Evolutionary conservation across 768 basidiomycete species (phyloP).

Genomic region (Naganishia onofrii): DNA sequence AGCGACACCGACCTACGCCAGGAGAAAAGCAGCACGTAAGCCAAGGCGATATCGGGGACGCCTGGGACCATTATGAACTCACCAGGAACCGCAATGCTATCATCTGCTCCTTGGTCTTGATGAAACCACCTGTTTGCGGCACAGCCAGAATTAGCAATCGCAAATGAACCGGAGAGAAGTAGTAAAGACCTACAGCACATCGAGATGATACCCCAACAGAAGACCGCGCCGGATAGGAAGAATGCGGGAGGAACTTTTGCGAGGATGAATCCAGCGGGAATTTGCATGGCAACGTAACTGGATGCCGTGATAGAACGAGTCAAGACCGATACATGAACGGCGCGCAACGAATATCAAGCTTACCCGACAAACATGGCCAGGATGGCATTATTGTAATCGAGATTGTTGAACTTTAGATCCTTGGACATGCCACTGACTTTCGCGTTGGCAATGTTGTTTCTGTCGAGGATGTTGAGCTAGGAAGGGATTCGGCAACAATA

Average conservation of each 20-base stretch:
- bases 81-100: slow-evolving; percentile 18
- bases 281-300: slow-evolving; percentile 22
- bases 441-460: slow-evolving; percentile 29
- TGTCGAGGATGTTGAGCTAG: slow-evolving; percentile 31
- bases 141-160: background rate
- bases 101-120: background rate
- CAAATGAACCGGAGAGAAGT: background rate
- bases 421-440: slow-evolving; percentile 28
- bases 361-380: slow-evolving; percentile 25
- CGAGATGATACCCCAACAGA: slow-evolving; percentile 24
- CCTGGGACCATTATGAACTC: background rate
- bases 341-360: background rate
- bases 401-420: slow-evolving; percentile 26
- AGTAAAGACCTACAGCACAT: slow-evolving; percentile 16
- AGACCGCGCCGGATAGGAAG: slow-evolving; percentile 19
- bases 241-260: slow-evolving; percentile 22
- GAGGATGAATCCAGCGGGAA: slow-evolving; percentile 24
- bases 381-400: slow-evolving; percentile 21
- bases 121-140: background rate
- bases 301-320: background rate
- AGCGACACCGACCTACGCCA: slow-evolving; percentile 16
- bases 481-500: background rate
- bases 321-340: background rate
- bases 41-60: background rate
- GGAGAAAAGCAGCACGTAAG: background rate